A percentile compares a stretch with the other conserved stretches of the same genome.
Conservation (phyloP, 2,329 filamentous ascomycete species). For the Myrmaecium sp. region DNA sequence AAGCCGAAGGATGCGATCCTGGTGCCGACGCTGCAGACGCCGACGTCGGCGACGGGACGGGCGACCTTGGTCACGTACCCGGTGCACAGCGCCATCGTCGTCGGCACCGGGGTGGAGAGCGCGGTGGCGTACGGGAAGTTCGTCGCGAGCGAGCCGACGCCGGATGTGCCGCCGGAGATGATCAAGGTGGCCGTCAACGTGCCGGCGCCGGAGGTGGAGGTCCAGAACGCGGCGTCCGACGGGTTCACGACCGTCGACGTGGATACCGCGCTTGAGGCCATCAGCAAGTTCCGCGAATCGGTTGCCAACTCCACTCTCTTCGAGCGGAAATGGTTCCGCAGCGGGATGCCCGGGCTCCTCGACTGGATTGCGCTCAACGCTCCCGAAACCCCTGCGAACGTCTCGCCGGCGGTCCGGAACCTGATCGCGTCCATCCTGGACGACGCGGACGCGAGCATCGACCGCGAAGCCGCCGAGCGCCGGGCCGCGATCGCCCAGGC, state of each 20-base stretch:
- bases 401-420: constrained; percentile 49
- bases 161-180: constrained; percentile 26
- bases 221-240: constrained; percentile 6
- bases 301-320: constrained; percentile 54
- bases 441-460: constrained; percentile 34
- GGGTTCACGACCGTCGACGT: constrained; percentile 39
- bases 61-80: constrained; percentile 58
- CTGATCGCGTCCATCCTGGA: constrained; percentile 52
- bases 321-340: constrained; percentile 56
- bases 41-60: constrained; percentile 44
- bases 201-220: constrained; percentile 24
- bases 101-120: constrained; percentile 56
- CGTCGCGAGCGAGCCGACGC: constrained; percentile 16
- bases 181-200: constrained; percentile 42
- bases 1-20: constrained; percentile 48
- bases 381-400: constrained; percentile 20
- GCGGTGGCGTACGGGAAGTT: constrained; percentile 36
- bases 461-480: constrained; percentile 29
- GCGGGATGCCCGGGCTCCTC: constrained; percentile 47
- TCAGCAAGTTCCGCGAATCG: constrained; percentile 51
- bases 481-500: constrained; percentile 16
- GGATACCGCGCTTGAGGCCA: constrained; percentile 40
- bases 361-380: constrained; percentile 41
- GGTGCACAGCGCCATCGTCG: constrained; percentile 64
- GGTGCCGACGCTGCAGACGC: constrained; percentile 57